phyloP scores from a whole-genome alignment of 176 grass and related monocot species.

The Avena atlantica region DNA sequence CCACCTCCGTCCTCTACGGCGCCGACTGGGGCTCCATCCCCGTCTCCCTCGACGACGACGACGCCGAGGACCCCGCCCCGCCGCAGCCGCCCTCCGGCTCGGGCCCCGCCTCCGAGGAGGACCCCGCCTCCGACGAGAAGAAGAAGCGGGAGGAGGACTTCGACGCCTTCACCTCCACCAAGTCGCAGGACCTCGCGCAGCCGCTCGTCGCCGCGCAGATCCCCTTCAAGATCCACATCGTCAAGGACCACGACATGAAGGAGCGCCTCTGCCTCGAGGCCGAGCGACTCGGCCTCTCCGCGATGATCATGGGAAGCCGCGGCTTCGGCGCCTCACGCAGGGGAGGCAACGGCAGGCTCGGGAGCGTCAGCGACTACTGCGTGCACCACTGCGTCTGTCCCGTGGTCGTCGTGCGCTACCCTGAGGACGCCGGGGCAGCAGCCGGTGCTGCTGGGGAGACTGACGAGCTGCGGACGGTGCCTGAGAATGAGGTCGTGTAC shows the following conservation, averaged over 20 bases:
- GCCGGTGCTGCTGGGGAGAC: constrained; percentile 26
- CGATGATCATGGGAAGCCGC: constrained; percentile 95
- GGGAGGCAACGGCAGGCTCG: constrained; percentile 68
- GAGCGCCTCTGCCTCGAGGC: constrained; percentile 92
- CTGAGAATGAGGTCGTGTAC: constrained; percentile 69
- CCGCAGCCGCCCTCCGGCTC: not conserved
- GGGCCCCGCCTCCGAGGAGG: constrained; percentile 34
- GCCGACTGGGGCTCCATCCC: constrained; percentile 91
- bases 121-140: constrained; percentile 44
- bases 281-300: constrained; percentile 75
- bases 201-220: constrained; percentile 77
- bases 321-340: constrained; percentile 83
- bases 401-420: constrained; percentile 78
- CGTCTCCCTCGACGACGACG: constrained; percentile 50
- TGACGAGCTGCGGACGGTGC: constrained; percentile 56
- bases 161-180: constrained; percentile 80
- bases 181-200: constrained; percentile 83
- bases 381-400: constrained; percentile 96
- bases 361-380: constrained; percentile 94
- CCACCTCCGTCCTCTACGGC: constrained; percentile 83
- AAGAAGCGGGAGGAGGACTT: constrained; percentile 84
- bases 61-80: not conserved
- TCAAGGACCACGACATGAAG: constrained; percentile 99
- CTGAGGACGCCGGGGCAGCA: constrained; percentile 50
- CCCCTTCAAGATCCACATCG: constrained; percentile 92